These are phyloP conservation scores for Monosporascus ibericus DNA, from an alignment of 2,329 filamentous ascomycete species.

Conservation along the genomic window DNA sequence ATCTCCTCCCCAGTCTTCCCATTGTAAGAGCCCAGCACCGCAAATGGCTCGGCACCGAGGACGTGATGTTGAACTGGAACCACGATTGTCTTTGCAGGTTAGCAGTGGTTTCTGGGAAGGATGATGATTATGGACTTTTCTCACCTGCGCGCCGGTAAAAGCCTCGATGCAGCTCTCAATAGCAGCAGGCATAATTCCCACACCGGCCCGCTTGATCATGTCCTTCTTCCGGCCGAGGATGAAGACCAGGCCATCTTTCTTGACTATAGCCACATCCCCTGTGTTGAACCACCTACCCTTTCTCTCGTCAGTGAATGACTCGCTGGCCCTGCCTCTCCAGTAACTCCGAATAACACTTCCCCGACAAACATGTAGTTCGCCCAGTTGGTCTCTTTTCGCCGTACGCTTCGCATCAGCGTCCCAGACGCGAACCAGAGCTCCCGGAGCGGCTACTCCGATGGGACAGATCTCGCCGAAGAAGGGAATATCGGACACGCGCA, in stretches of 20 bases:
- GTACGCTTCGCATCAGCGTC: neutral
- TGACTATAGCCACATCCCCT: slow-evolving; percentile 5
- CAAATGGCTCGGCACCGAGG: slow-evolving; percentile 1
- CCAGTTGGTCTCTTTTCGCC: neutral
- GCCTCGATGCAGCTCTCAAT: slow-evolving; percentile 6
- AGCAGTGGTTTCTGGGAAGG: no score
- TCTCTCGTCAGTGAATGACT: slow-evolving; percentile 1
- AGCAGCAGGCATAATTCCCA: slow-evolving; percentile 4
- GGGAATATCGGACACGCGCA: neutral
- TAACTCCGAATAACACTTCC: slow-evolving; percentile 2
- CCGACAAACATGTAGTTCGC: slow-evolving; percentile 2
- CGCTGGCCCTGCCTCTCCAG: neutral
- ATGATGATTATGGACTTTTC: neutral
- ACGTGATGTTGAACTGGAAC: slow-evolving; percentile 1
- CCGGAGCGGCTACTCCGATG: slow-evolving; percentile 2
- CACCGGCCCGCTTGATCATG: slow-evolving; percentile 1
- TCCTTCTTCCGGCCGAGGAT: slow-evolving; percentile 5
- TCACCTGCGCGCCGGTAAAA: slow-evolving; percentile 5
- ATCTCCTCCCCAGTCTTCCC: neutral
- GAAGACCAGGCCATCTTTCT: slow-evolving; percentile 4
- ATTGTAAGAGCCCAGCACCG: neutral
- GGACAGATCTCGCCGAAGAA: slow-evolving; percentile 3
- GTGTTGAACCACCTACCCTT: slow-evolving; percentile 5
- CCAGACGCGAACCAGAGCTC: neutral
- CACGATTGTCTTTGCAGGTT: neutral